Conservation (phyloP, 2,329 filamentous ascomycete genomes). For the Beauveria medogensis region DNA sequence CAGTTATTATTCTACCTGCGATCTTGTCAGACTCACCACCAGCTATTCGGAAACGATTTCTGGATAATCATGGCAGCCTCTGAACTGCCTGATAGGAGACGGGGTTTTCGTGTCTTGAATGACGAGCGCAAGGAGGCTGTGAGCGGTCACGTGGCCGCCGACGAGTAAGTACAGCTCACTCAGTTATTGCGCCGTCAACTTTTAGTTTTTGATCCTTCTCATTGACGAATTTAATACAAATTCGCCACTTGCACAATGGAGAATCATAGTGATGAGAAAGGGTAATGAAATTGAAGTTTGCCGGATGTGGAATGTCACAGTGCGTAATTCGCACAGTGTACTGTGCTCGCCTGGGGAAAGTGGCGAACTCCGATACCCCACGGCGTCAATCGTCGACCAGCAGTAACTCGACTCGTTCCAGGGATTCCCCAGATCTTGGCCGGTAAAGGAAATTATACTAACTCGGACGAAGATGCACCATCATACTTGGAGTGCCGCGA, state of each 20-base stretch:
- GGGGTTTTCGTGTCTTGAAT: too few species aligned
- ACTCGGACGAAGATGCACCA: not conserved
- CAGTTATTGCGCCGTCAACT: too few species aligned
- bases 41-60: not conserved
- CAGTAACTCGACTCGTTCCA: not conserved
- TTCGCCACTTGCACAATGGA: too few species aligned
- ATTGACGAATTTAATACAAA: too few species aligned
- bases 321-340: not conserved
- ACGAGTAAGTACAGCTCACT: too few species aligned
- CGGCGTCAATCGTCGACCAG: not conserved
- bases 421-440: not conserved
- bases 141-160: too few species aligned
- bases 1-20: too few species aligned
- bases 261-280: too few species aligned
- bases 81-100: too few species aligned
- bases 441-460: not conserved
- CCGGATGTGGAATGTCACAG: not conserved
- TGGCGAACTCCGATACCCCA: slow-evolving; percentile 11
- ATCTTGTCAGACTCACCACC: not conserved
- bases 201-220: too few species aligned
- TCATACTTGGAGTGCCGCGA: not conserved
- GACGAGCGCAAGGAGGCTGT: too few species aligned
- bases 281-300: not conserved
- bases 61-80: not conserved
- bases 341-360: slow-evolving; percentile 4